phyloP scores from a whole-genome alignment of 106 monocot species.

The Acanthochlamys bracteata region DNA sequence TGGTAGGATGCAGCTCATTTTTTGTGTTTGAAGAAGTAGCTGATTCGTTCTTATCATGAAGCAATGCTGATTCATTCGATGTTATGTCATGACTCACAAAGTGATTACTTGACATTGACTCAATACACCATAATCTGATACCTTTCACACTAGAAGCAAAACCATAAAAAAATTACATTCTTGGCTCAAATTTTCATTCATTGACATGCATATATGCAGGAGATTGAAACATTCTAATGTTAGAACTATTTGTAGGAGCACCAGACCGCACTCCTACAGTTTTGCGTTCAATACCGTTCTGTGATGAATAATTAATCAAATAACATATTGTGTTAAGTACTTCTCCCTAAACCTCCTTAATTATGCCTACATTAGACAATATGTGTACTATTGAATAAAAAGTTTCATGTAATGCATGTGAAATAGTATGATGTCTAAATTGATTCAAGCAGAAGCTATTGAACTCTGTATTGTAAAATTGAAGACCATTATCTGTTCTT shows the following conservation, averaged over 20 bases:
- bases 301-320: conserved; percentile 20
- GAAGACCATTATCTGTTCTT: conserved; percentile 18
- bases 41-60: background rate
- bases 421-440: conserved; percentile 5
- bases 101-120: background rate
- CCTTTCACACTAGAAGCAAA: background rate
- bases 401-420: conserved; percentile 21
- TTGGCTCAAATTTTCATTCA: background rate
- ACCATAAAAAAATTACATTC: background rate
- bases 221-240: conserved; percentile 24
- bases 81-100: background rate
- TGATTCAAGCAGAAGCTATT: conserved; percentile 6
- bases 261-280: conserved; percentile 15
- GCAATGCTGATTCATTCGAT: background rate
- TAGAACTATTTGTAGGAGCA: conserved; percentile 18
- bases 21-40: no score
- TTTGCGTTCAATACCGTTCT: conserved; percentile 2
- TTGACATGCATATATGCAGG: background rate
- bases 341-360: conserved; percentile 8
- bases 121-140: background rate
- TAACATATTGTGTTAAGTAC: conserved; percentile 10
- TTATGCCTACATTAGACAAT: conserved; percentile 7
- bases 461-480: conserved; percentile 16
- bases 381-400: conserved; percentile 7
- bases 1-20: no score